Percentiles rank a stretch among this genome's conserved stretches.
phyloP scores from a whole-genome alignment of 805 yeast species.

The Saccharomycopsis malanga region DNA sequence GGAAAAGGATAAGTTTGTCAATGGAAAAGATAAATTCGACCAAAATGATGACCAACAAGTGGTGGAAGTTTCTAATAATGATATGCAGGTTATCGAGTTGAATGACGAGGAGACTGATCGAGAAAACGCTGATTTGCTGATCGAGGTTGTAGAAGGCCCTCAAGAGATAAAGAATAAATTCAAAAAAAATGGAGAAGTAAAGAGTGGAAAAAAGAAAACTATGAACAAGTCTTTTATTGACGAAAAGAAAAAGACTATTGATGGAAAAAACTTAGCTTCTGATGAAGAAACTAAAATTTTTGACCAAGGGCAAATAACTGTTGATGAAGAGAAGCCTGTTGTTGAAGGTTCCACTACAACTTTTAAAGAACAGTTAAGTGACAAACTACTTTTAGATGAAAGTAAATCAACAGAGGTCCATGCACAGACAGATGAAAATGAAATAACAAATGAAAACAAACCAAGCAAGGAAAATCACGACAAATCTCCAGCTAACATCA shows the following conservation, averaged over 20 bases:
- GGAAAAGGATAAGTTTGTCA: slow-evolving; percentile 9
- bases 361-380: too few species aligned
- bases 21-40: slow-evolving; percentile 9
- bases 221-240: too few species aligned
- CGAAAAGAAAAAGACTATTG: too few species aligned
- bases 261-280: too few species aligned
- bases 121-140: not conserved
- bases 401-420: not conserved
- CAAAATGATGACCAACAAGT: not conserved
- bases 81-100: slow-evolving; percentile 3
- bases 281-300: too few species aligned
- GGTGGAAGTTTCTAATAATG: not conserved
- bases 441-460: not conserved
- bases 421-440: not conserved
- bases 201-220: too few species aligned
- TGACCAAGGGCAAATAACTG: too few species aligned
- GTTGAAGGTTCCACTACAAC: too few species aligned
- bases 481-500: too few species aligned
- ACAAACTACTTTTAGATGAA: too few species aligned
- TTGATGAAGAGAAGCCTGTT: too few species aligned
- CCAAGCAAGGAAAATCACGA: not conserved
- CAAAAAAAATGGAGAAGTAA: too few species aligned
- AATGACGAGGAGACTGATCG: not conserved
- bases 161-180: not conserved
- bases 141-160: slow-evolving; percentile 3